These are phyloP conservation scores for Cladobotryum protrusum DNA, from an alignment of 2,329 filamentous ascomycete genomes.

Conservation along the genomic window DNA sequence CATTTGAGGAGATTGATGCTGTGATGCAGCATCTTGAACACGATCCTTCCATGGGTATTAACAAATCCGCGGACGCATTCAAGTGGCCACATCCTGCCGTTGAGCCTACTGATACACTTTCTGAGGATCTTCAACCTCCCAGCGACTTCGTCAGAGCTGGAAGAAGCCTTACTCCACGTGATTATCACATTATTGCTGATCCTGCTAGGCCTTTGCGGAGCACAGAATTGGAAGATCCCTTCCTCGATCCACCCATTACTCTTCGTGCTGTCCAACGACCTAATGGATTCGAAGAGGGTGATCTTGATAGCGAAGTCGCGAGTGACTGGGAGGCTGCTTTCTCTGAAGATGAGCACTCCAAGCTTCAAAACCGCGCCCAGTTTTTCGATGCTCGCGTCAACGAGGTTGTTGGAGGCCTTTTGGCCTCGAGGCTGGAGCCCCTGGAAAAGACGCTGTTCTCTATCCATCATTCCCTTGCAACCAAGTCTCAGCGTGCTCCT, in stretches of 20 bases:
- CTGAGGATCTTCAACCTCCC: conserved; percentile 45
- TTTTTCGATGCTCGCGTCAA: conserved; percentile 94
- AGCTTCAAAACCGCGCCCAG: conserved; percentile 70
- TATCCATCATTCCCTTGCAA: conserved; percentile 65
- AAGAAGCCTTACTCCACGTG: conserved; percentile 65
- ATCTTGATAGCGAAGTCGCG: conserved; percentile 50
- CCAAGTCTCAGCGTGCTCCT: conserved; percentile 48
- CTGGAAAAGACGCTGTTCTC: conserved; percentile 71
- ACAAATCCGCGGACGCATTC: conserved; percentile 48
- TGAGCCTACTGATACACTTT: conserved; percentile 38
- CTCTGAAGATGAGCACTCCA: conserved; percentile 74
- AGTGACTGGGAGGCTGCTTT: conserved; percentile 93
- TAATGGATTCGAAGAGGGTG: conserved; percentile 32
- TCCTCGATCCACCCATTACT: conserved; percentile 45
- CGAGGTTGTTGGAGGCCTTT: conserved; percentile 69
- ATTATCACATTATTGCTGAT: conserved; percentile 42
- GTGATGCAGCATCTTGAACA: conserved; percentile 79
- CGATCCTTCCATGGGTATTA: conserved; percentile 68
- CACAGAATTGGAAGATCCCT: conserved; percentile 58
- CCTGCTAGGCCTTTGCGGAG: conserved; percentile 39
- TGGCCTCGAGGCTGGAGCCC: conserved; percentile 72
- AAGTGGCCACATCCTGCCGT: conserved; percentile 31
- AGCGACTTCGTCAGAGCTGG: conserved; percentile 59
- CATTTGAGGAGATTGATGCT: conserved; percentile 83
- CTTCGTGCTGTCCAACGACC: conserved; percentile 47